These are phyloP conservation scores for Cordia subcordata DNA, from an alignment of 257 asterid species.

Conservation along the genomic window DNA sequence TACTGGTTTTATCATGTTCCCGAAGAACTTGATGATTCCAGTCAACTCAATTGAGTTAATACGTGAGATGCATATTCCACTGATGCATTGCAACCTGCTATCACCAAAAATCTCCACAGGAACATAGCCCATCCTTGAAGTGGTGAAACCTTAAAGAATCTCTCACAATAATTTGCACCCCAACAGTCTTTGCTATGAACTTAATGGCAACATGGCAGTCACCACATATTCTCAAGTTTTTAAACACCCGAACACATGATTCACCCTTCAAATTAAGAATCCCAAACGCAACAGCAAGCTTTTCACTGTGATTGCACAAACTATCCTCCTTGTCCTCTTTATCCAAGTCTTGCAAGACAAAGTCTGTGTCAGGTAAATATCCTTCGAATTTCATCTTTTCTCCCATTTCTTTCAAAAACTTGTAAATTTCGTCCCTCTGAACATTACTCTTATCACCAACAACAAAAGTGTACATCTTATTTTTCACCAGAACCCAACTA, in stretches of 20 bases:
- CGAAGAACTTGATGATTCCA: not conserved
- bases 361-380: conserved; percentile 45
- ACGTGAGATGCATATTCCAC: not conserved
- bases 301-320: conserved; percentile 72
- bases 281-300: conserved; percentile 71
- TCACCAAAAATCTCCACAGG: conserved; percentile 34
- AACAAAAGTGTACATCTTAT: conserved; percentile 49
- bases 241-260: conserved; percentile 51
- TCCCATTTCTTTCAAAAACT: conserved; percentile 47
- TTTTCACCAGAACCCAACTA: conserved; percentile 67
- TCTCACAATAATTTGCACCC: conserved; percentile 23
- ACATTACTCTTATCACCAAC: conserved; percentile 48
- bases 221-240: conserved; percentile 42
- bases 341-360: conserved; percentile 63
- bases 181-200: conserved; percentile 27
- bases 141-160: conserved; percentile 30
- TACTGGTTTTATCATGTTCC: no score
- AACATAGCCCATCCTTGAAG: conserved; percentile 25
- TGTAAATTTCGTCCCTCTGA: conserved; percentile 30
- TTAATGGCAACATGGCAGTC: conserved; percentile 46
- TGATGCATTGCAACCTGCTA: not conserved
- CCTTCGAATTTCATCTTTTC: conserved; percentile 56
- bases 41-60: not conserved
- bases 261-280: conserved; percentile 55
- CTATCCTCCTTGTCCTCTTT: conserved; percentile 63